These are phyloP conservation scores for Agarophyton chilense DNA, from an alignment of 23 red algal genomes.

Conservation along the genomic window DNA sequence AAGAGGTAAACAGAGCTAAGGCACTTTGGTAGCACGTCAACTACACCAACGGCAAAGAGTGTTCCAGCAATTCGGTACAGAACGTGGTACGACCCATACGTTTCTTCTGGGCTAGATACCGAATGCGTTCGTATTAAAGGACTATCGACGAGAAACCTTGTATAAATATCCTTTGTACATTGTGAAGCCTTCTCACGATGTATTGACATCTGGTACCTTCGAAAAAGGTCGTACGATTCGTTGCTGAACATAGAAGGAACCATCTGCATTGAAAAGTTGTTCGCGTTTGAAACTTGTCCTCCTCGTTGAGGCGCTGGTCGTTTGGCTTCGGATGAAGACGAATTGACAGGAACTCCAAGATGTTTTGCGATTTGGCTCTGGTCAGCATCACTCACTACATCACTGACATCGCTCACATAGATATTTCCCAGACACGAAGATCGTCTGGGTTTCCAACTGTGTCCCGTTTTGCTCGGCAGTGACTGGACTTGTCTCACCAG, in stretches of 20 bases:
- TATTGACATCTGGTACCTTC: constrained; percentile 57
- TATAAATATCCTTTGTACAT: constrained; percentile 65
- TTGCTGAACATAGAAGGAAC: constrained; percentile 50
- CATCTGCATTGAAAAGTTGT: constrained; percentile 46
- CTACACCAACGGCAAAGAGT: constrained; percentile 86
- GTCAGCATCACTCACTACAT: constrained; percentile 8
- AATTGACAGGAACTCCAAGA: neutral
- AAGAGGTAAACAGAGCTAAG: constrained; percentile 91
- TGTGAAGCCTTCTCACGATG: constrained; percentile 38
- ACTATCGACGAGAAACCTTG: constrained; percentile 81
- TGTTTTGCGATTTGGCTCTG: neutral
- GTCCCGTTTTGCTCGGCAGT: neutral
- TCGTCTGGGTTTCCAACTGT: neutral
- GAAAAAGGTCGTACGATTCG: constrained; percentile 65
- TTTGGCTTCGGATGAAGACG: neutral
- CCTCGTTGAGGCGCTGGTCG: neutral
- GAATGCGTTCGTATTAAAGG: constrained; percentile 37
- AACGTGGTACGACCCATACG: constrained; percentile 81
- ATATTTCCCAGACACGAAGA: neutral
- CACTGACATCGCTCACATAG: constrained; percentile 2
- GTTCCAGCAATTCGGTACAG: constrained; percentile 65
- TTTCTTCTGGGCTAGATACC: neutral
- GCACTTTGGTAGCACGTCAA: constrained; percentile 88
- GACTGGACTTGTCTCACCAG: neutral
- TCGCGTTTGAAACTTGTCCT: neutral